A percentile compares a stretch with the other conserved stretches of the same genome.
Evolutionary conservation across 352 stramenopile genomes (phyloP).

Genomic region (Phytophthora idaei): DNA sequence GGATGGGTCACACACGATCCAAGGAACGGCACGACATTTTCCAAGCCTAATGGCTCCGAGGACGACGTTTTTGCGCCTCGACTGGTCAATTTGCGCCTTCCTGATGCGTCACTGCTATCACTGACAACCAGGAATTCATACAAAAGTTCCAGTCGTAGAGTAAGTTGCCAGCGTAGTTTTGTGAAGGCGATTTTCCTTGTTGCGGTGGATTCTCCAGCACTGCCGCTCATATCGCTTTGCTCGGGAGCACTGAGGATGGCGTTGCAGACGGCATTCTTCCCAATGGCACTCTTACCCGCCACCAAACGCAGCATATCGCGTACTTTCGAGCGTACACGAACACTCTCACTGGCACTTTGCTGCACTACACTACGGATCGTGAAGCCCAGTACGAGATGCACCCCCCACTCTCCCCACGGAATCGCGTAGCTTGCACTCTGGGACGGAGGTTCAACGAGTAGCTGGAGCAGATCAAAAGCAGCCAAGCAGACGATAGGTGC

Average conservation of each 20-base stretch:
- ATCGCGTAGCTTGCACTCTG: constrained; percentile 49
- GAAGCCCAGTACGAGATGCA: constrained; percentile 75
- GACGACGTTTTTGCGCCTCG: constrained; percentile 17
- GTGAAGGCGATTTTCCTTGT: constrained; percentile 54
- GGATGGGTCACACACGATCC: constrained; percentile 65
- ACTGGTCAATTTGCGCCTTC: constrained; percentile 17
- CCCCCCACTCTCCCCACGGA: constrained; percentile 81
- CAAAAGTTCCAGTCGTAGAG: constrained; percentile 65
- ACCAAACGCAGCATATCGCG: constrained; percentile 51
- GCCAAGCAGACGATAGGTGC: constrained; percentile 54
- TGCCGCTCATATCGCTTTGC: constrained; percentile 48
- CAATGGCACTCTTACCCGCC: constrained; percentile 49
- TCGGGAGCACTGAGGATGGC: constrained; percentile 75
- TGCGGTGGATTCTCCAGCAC: constrained; percentile 33
- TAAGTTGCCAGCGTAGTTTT: constrained; percentile 68
- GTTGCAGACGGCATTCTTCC: constrained; percentile 72
- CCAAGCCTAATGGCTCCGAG: constrained; percentile 53
- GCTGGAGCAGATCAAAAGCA: constrained; percentile 59
- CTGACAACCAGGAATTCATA: constrained; percentile 50
- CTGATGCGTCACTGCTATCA: constrained; percentile 18
- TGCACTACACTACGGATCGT: constrained; percentile 80
- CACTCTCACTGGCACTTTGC: constrained; percentile 65
- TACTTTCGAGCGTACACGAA: constrained; percentile 66
- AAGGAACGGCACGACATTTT: constrained; percentile 78
- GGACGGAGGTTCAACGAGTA: constrained; percentile 57